phyloP scores from a whole-genome alignment of 345 rosid species.

The Gossypium longicalyx region DNA sequence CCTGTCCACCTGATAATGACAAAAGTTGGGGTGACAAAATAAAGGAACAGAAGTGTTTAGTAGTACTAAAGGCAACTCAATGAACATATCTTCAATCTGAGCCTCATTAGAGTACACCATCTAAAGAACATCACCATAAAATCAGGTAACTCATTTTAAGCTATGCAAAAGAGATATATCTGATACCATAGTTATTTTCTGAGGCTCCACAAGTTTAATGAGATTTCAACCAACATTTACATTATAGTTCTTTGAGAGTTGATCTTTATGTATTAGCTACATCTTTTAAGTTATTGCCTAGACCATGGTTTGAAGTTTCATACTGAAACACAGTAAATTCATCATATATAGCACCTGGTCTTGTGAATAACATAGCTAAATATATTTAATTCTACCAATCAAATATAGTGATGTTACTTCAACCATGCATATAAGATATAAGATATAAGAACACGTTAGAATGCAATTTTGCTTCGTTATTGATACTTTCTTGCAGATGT shows the following conservation, averaged over 20 bases:
- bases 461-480: neutral
- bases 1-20: neutral
- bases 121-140: neutral
- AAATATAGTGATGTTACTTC: constrained; percentile 1
- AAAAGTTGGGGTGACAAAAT: neutral
- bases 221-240: neutral
- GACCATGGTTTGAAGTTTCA: neutral
- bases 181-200: neutral
- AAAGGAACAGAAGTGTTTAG: neutral
- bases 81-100: neutral
- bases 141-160: too few species aligned
- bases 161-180: neutral
- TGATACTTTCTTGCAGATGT: neutral
- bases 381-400: neutral
- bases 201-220: neutral
- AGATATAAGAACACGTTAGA: neutral
- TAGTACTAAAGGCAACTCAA: neutral
- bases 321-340: too few species aligned
- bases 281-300: neutral
- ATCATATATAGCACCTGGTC: neutral
- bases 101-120: neutral
- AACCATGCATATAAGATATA: neutral
- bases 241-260: neutral
- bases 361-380: neutral
- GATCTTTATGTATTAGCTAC: neutral